Percentiles rank a stretch among this genome's conserved stretches.
Conservation (phyloP, 345 rosid species). For the Raphanus sativus region DNA sequence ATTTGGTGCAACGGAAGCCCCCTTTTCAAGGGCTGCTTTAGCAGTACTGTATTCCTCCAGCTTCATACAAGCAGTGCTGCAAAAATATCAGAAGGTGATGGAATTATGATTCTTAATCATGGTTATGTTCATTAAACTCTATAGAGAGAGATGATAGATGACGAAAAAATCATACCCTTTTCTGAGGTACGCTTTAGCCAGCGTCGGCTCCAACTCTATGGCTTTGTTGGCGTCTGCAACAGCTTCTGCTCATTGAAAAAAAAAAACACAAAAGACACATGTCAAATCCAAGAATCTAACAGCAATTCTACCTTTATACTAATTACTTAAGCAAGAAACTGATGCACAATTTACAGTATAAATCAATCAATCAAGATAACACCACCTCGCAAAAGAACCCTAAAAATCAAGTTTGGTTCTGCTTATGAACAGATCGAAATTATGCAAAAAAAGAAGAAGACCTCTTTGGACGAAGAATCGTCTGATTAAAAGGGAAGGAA, state of each 20-base stretch:
- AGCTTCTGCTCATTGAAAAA: conserved; percentile 56
- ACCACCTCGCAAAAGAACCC: not conserved
- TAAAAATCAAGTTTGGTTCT: not conserved
- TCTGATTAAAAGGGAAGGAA: not conserved
- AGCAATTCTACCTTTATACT: not conserved
- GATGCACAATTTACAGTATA: not conserved
- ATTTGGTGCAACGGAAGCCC: conserved; percentile 47
- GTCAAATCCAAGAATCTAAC: not conserved
- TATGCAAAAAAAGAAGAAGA: not conserved
- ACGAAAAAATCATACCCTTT: conserved; percentile 55
- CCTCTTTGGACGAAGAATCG: not conserved
- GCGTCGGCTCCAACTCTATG: conserved; percentile 58
- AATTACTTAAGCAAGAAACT: not conserved
- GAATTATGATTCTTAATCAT: not conserved
- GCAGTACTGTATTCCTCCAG: conserved; percentile 68
- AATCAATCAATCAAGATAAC: not conserved
- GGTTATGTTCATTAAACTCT: not conserved
- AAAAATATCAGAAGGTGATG: not conserved
- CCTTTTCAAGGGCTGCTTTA: conserved; percentile 61
- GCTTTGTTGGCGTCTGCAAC: conserved; percentile 71
- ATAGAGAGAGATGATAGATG: not conserved
- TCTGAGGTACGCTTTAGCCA: conserved; percentile 65
- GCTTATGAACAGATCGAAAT: not conserved
- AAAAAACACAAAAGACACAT: not conserved
- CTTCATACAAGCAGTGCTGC: conserved; percentile 69